Percentiles rank a stretch among this genome's conserved stretches.
phyloP scores from a whole-genome alignment of 1,139 yeast species.

The Kodamaea ohmeri region DNA sequence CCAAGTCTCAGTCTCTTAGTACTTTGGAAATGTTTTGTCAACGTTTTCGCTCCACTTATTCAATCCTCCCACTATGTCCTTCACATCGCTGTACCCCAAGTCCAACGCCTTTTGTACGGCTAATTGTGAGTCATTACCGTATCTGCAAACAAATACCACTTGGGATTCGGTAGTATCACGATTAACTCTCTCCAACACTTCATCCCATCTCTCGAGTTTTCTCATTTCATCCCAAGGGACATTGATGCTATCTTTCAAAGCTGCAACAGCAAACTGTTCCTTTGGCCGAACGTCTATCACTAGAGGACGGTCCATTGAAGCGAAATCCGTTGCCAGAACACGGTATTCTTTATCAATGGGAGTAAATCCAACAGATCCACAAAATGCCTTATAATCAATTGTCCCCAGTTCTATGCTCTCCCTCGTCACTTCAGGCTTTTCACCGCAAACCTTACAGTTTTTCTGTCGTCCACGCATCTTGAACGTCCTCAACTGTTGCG shows the following conservation, averaged over 20 bases:
- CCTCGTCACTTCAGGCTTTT: slow-evolving; percentile 44
- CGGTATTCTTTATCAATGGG: slow-evolving; percentile 43
- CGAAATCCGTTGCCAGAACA: slow-evolving; percentile 47
- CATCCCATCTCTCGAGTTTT: slow-evolving; percentile 28
- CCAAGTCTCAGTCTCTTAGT: too few relatives aligned
- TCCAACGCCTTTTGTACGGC: slow-evolving; percentile 61
- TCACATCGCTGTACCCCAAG: slow-evolving; percentile 48
- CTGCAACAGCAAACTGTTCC: slow-evolving; percentile 70
- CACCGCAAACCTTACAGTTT: slow-evolving; percentile 67
- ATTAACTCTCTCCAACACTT: too few relatives aligned
- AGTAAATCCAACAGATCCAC: slow-evolving; percentile 59
- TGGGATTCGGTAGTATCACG: slow-evolving; percentile 17
- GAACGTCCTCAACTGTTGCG: slow-evolving; percentile 67
- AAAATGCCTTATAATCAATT: slow-evolving; percentile 67
- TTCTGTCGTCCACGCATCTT: slow-evolving; percentile 72
- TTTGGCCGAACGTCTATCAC: slow-evolving; percentile 75
- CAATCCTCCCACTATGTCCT: slow-evolving; percentile 79
- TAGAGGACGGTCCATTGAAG: slow-evolving; percentile 5
- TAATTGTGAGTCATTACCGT: slow-evolving; percentile 87
- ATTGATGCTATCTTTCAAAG: slow-evolving; percentile 59
- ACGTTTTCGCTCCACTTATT: slow-evolving; percentile 64
- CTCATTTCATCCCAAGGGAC: slow-evolving; percentile 56
- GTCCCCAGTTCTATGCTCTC: slow-evolving; percentile 43
- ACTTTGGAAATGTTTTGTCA: slow-evolving; percentile 65
- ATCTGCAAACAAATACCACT: slow-evolving; percentile 67